Conservation (phyloP, 495 filamentous ascomycete species). For the Copromyces sp. region DNA sequence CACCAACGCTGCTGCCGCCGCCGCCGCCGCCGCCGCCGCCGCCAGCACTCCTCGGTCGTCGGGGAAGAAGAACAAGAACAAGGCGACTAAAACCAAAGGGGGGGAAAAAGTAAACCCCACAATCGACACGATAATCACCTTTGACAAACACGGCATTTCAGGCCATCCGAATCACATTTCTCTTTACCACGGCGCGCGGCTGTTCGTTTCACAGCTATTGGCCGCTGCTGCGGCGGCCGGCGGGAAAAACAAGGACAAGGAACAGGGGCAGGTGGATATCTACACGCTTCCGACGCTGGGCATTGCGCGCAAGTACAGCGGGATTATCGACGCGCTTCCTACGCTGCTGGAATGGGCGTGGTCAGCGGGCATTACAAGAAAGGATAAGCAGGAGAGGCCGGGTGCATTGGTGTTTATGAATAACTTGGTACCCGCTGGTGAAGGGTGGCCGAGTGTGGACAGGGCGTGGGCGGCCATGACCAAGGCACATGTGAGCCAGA, state of each 20-base stretch:
- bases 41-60: not conserved
- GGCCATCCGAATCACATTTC: constrained; percentile 86
- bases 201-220: constrained; percentile 56
- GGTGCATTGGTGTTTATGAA: constrained; percentile 59
- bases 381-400: constrained; percentile 32
- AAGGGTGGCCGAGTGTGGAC: constrained; percentile 32
- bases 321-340: constrained; percentile 59
- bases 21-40: too few species aligned
- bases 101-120: constrained; percentile 38
- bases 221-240: constrained; percentile 40
- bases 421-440: constrained; percentile 40
- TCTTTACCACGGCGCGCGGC: constrained; percentile 68
- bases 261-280: constrained; percentile 42
- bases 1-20: constrained; percentile 5
- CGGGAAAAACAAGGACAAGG: constrained; percentile 39
- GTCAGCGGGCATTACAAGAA: constrained; percentile 23
- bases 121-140: constrained; percentile 80
- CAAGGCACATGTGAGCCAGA: constrained; percentile 81
- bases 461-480: constrained; percentile 78
- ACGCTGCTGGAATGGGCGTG: constrained; percentile 44
- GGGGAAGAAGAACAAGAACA: not conserved
- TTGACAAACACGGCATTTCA: constrained; percentile 71
- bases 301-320: constrained; percentile 68
- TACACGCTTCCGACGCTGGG: constrained; percentile 70
- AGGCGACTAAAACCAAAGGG: not conserved